phyloP scores from a whole-genome alignment of 176 grass and related monocot species.

The Leersia perrieri region DNA sequence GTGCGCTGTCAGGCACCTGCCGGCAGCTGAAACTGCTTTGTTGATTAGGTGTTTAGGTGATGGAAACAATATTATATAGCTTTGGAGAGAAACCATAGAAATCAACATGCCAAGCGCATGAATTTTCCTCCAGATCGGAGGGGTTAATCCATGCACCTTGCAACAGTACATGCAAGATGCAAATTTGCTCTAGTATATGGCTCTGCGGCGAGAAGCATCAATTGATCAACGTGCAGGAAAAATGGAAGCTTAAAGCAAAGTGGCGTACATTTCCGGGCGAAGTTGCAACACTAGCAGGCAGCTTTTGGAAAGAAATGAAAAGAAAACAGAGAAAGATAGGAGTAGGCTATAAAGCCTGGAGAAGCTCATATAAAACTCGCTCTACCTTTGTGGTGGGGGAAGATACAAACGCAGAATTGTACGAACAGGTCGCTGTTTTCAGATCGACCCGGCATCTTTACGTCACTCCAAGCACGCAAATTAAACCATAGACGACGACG shows the following conservation, averaged over 20 bases:
- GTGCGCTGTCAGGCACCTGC: conserved; percentile 28
- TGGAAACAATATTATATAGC: neutral
- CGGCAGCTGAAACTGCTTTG: neutral
- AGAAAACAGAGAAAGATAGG: neutral
- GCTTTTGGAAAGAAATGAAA: neutral
- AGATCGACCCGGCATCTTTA: neutral
- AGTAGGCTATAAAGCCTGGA: neutral
- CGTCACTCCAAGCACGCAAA: neutral
- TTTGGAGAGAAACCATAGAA: neutral
- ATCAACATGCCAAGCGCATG: neutral
- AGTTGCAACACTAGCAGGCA: neutral
- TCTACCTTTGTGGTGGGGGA: neutral
- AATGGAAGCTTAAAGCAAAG: neutral
- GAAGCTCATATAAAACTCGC: neutral
- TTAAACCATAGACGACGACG: neutral
- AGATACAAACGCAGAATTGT: neutral
- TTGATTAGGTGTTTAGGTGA: neutral
- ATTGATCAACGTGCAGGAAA: neutral
- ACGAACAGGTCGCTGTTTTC: neutral
- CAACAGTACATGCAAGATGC: neutral
- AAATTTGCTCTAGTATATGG: neutral
- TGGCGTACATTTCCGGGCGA: neutral
- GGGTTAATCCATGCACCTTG: neutral
- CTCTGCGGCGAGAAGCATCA: neutral
- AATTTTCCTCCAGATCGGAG: neutral